A percentile compares a stretch with the other conserved stretches of the same genome.
These are phyloP conservation scores for Benincasa hispida DNA, from an alignment of 306 rosid genomes.

Conservation along the genomic window DNA sequence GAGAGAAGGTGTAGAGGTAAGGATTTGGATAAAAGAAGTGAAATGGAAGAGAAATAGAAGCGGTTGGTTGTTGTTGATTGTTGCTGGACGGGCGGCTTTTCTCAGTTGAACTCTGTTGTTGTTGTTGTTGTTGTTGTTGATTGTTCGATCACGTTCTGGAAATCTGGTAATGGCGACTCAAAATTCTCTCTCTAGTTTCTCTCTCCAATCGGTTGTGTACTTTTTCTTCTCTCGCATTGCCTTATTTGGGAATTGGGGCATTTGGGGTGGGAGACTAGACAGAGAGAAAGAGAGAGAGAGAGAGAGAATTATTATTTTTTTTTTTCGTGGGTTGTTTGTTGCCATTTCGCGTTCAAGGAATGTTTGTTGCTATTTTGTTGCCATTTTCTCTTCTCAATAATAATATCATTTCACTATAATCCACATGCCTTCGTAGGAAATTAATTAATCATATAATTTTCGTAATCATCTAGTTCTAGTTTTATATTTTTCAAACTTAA, in stretches of 20 bases:
- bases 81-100: neutral
- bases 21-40: neutral
- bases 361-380: no score
- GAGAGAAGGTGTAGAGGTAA: neutral
- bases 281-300: neutral
- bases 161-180: conserved; percentile 1
- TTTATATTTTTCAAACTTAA: no score
- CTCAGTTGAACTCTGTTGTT: neutral
- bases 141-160: neutral
- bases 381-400: no score
- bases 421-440: no score
- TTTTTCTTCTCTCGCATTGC: neutral
- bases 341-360: neutral
- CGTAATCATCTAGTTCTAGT: no score
- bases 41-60: neutral
- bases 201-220: neutral
- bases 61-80: neutral
- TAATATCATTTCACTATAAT: no score
- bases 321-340: neutral
- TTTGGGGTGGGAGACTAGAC: neutral
- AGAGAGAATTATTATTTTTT: neutral
- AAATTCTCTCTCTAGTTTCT: neutral
- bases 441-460: no score
- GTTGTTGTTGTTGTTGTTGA: neutral
- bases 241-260: neutral